phyloP scores from a whole-genome alignment of 2,329 filamentous ascomycete genomes.

The Gliomastix tumulicola region DNA sequence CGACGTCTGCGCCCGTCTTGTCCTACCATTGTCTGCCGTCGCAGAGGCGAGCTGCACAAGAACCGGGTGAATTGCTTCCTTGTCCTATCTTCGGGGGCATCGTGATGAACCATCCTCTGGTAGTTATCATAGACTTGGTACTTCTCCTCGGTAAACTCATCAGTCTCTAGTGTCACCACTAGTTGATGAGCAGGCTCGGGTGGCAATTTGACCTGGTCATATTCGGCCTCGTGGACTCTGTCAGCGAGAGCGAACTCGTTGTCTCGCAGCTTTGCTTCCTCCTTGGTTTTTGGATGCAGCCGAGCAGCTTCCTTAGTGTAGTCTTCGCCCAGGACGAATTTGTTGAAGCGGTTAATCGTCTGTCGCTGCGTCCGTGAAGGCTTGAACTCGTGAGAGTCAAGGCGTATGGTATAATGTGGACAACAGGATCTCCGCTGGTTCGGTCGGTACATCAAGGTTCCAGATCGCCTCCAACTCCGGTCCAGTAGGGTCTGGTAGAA shows the following conservation, averaged over 20 bases:
- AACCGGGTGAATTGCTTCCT: constrained; percentile 61
- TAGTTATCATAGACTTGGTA: constrained; percentile 68
- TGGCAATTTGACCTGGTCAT: constrained; percentile 42
- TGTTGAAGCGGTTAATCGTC: constrained; percentile 70
- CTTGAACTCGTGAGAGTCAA: constrained; percentile 59
- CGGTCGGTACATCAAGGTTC: constrained; percentile 66
- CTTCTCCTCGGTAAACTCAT: constrained; percentile 70
- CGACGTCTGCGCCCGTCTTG: constrained; percentile 43
- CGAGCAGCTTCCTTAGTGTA: constrained; percentile 60
- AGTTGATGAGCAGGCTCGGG: constrained; percentile 62
- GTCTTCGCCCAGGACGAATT: constrained; percentile 58
- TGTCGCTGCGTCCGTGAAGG: constrained; percentile 68
- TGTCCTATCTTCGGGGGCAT: constrained; percentile 52
- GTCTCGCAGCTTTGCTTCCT: constrained; percentile 55
- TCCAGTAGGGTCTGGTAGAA: constrained; percentile 70
- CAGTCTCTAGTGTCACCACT: constrained; percentile 62
- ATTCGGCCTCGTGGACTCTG: constrained; percentile 65
- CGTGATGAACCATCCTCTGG: constrained; percentile 65
- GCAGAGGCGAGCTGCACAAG: constrained; percentile 64
- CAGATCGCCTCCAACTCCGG: constrained; percentile 71
- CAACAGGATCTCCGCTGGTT: constrained; percentile 79
- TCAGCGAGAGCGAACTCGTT: constrained; percentile 61
- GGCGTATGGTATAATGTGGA: constrained; percentile 79
- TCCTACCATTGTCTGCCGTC: constrained; percentile 30
- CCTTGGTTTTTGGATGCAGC: constrained; percentile 60